Evolutionary conservation across 192 early-diverging fungal genomes (phyloP).

Genomic region (Coemansia sp.): DNA sequence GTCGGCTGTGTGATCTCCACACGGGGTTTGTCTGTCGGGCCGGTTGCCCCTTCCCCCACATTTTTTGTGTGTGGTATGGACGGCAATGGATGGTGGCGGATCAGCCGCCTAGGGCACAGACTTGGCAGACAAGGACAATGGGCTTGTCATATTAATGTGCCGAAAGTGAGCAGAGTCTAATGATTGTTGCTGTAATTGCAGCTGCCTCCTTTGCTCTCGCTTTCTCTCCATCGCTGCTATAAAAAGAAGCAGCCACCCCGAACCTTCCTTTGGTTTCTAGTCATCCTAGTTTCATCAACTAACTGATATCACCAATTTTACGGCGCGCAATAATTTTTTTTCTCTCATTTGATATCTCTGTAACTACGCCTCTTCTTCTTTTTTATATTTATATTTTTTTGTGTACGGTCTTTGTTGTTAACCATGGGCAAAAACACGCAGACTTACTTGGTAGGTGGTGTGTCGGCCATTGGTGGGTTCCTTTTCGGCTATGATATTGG

Average conservation of each 20-base stretch:
- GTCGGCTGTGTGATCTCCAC: background rate
- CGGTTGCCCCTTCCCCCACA: background rate
- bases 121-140: background rate
- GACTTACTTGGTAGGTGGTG: slow-evolving; percentile 43
- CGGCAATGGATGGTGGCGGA: slow-evolving; percentile 7
- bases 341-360: background rate
- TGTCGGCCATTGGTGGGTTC: slow-evolving; percentile 67
- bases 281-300: no score
- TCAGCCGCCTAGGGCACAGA: slow-evolving; percentile 2
- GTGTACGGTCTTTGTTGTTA: background rate
- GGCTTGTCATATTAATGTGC: slow-evolving; percentile 1
- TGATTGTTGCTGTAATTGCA: slow-evolving; percentile 62
- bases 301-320: slow-evolving; percentile 30
- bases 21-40: background rate
- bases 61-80: background rate
- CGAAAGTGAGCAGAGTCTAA: slow-evolving; percentile 14
- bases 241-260: background rate
- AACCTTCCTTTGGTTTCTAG: background rate
- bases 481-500: slow-evolving; percentile 81
- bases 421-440: slow-evolving; percentile 24
- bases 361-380: background rate
- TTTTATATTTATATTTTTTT: background rate
- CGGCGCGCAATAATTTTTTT: background rate
- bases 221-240: background rate
- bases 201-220: background rate